These are phyloP conservation scores for Fusarium nanum DNA, from an alignment of 2,329 filamentous ascomycete genomes.

Conservation along the genomic window DNA sequence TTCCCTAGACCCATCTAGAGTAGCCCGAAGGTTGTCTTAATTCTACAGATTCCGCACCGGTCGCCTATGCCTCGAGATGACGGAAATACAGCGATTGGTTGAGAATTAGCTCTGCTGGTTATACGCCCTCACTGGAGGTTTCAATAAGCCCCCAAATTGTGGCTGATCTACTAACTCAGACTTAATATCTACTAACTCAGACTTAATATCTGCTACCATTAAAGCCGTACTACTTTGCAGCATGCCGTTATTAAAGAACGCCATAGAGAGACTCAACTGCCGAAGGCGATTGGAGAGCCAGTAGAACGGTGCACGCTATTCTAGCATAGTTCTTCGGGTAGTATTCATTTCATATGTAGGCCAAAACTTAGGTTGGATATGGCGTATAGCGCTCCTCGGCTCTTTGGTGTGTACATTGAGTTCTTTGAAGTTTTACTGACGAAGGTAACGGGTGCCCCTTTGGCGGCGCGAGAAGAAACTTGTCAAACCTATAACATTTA, in stretches of 20 bases:
- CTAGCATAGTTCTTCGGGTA: background rate
- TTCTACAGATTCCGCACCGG: background rate
- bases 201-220: background rate
- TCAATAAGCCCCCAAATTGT: background rate
- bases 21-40: background rate
- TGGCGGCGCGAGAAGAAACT: background rate
- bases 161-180: background rate
- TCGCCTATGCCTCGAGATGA: background rate
- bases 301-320: background rate
- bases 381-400: background rate
- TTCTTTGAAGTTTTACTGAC: background rate
- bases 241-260: background rate
- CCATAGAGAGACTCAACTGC: background rate
- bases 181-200: background rate
- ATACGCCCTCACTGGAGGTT: background rate
- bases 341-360: background rate
- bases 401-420: background rate
- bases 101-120: background rate
- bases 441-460: background rate
- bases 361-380: background rate
- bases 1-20: background rate
- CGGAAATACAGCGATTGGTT: background rate
- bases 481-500: background rate
- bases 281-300: background rate
- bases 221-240: background rate